Evolutionary conservation across 148 eudicot species (phyloP).

Genomic region (Rheum nobile): DNA sequence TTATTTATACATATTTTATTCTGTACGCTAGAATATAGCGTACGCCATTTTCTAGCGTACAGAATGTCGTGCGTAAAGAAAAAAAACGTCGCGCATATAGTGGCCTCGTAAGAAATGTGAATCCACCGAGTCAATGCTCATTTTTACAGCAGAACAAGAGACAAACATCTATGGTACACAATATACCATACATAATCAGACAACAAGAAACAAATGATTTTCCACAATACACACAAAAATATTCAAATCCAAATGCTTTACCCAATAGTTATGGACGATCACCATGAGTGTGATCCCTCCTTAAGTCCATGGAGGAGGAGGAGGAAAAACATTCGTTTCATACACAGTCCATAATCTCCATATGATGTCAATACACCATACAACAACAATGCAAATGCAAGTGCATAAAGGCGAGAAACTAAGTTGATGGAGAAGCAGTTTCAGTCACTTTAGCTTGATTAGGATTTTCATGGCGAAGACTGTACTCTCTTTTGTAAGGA

Average conservation of each 20-base stretch:
- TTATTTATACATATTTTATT: too few relatives aligned
- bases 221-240: background rate
- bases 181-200: background rate
- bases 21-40: too few relatives aligned
- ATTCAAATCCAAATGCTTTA: background rate
- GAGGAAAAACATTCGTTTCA: background rate
- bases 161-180: background rate
- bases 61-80: too few relatives aligned
- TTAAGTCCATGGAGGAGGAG: background rate
- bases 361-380: background rate
- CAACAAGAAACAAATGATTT: background rate
- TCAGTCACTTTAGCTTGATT: slow-evolving; percentile 8
- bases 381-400: background rate
- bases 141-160: background rate
- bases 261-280: background rate
- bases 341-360: background rate
- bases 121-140: background rate
- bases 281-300: background rate
- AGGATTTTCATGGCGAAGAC: slow-evolving; percentile 49
- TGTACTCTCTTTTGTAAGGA: slow-evolving; percentile 53
- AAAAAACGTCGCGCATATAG: too few relatives aligned
- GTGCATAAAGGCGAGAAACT: slow-evolving; percentile 7
- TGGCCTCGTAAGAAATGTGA: background rate
- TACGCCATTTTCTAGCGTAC: too few relatives aligned
- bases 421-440: slow-evolving; percentile 26